These are phyloP conservation scores for Catunica adiposa DNA, from an alignment of 2,329 filamentous ascomycete genomes.

Conservation along the genomic window DNA sequence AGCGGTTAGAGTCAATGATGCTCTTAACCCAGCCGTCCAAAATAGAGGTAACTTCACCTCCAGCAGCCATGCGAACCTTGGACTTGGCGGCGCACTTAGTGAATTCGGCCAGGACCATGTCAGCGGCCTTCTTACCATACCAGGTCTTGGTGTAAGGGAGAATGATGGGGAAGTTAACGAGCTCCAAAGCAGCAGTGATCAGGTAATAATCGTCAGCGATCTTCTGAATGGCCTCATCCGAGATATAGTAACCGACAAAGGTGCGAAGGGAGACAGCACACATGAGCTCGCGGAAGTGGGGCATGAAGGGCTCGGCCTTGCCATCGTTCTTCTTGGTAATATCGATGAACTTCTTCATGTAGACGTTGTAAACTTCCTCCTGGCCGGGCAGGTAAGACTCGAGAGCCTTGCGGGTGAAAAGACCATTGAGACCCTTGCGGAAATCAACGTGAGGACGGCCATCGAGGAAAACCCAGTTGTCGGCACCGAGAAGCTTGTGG, in stretches of 20 bases:
- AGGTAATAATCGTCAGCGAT: slow-evolving; percentile 94
- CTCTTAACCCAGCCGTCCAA: slow-evolving; percentile 87
- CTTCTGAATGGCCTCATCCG: slow-evolving; percentile 76
- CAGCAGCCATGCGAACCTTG: slow-evolving; percentile 79
- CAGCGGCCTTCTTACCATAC: slow-evolving; percentile 91
- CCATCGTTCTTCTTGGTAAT: slow-evolving; percentile 55
- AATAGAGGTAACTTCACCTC: slow-evolving; percentile 76
- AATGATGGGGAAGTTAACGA: slow-evolving; percentile 97
- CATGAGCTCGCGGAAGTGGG: slow-evolving; percentile 83
- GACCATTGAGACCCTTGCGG: slow-evolving; percentile 84
- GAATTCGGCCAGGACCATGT: slow-evolving; percentile 83
- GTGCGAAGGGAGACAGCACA: slow-evolving; percentile 88
- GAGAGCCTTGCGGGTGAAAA: slow-evolving; percentile 85
- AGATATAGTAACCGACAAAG: slow-evolving; percentile 94
- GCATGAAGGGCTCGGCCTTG: slow-evolving; percentile 75
- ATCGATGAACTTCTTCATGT: slow-evolving; percentile 64
- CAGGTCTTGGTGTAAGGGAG: slow-evolving; percentile 88
- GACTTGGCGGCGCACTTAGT: slow-evolving; percentile 82
- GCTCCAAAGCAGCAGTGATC: slow-evolving; percentile 85
- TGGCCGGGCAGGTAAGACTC: slow-evolving; percentile 79
- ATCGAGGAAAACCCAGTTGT: slow-evolving; percentile 96
- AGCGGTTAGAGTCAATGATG: slow-evolving; percentile 72
- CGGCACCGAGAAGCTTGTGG: slow-evolving; percentile 76
- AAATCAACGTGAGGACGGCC: slow-evolving; percentile 92
- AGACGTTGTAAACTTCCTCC: slow-evolving; percentile 77